phyloP scores from a whole-genome alignment of 2,329 filamentous ascomycete genomes.

The Mariannaea sp. region DNA sequence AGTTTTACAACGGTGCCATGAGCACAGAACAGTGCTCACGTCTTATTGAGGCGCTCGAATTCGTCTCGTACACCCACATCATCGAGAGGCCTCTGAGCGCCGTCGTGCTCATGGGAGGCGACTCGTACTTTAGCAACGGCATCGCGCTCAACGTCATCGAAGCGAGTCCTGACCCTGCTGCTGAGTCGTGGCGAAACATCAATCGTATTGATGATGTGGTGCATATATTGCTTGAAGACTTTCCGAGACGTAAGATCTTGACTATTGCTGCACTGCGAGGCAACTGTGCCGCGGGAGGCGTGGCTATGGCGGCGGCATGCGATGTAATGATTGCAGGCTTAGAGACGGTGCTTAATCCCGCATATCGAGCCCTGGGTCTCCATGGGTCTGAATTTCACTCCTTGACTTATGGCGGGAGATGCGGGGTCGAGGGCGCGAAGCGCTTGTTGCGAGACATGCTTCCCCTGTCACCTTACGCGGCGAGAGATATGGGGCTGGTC shows the following conservation, averaged over 20 bases:
- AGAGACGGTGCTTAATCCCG: conserved; percentile 23
- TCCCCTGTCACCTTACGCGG: neutral
- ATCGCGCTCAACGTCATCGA: conserved; percentile 28
- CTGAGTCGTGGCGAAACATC: conserved; percentile 18
- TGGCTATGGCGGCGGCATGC: conserved; percentile 24
- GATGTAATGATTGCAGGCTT: conserved; percentile 22
- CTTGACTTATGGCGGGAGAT: conserved; percentile 13
- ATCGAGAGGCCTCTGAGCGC: conserved; percentile 8
- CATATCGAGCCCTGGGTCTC: conserved; percentile 22
- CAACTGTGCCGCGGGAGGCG: conserved; percentile 25
- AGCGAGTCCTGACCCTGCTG: conserved; percentile 15
- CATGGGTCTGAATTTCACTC: conserved; percentile 27
- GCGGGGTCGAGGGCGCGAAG: neutral
- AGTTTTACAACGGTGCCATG: conserved; percentile 28
- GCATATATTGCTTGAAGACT: conserved; percentile 5
- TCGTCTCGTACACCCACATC: conserved; percentile 1
- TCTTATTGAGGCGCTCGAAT: conserved; percentile 21
- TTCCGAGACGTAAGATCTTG: neutral
- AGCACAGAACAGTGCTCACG: conserved; percentile 23
- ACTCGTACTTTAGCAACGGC: conserved; percentile 27
- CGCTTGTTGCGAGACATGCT: conserved; percentile 3
- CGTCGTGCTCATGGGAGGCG: conserved; percentile 22
- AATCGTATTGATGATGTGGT: conserved; percentile 8
- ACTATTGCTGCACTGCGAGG: conserved; percentile 22
- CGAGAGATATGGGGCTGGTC: neutral